Percentiles rank a stretch among this genome's conserved stretches.
Evolutionary conservation across 257 asterid genomes (phyloP).

Genomic region (Agastache rugosa): DNA sequence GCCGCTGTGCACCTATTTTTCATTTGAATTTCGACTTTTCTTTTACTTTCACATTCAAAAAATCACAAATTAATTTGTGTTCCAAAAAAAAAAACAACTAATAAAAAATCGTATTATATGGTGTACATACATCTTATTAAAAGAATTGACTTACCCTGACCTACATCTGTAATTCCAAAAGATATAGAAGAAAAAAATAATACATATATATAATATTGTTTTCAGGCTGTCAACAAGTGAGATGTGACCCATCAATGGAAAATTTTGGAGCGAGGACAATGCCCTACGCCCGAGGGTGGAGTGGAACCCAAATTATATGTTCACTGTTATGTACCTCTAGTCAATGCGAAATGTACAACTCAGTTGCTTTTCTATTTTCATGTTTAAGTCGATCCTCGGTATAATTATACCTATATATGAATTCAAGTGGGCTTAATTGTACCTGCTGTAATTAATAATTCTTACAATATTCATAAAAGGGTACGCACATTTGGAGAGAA

Average conservation of each 20-base stretch:
- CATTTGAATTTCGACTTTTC: not conserved
- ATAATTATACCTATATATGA: not conserved
- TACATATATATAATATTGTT: not conserved
- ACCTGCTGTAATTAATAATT: not conserved
- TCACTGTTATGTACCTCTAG: not conserved
- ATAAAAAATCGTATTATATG: not conserved
- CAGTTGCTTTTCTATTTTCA: not conserved
- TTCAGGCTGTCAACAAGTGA: slow-evolving; percentile 29
- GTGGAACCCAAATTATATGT: slow-evolving; percentile 30
- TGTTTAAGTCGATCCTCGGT: not conserved
- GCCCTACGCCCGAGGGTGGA: slow-evolving; percentile 36
- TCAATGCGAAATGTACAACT: slow-evolving; percentile 34
- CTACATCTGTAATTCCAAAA: not conserved
- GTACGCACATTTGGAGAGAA: not conserved
- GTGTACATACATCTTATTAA: not conserved
- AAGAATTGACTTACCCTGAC: not conserved
- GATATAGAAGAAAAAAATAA: not conserved
- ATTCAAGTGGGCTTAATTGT: not conserved
- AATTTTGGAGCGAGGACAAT: slow-evolving; percentile 22
- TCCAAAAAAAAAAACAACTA: not conserved
- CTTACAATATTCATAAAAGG: not conserved
- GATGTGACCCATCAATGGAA: slow-evolving; percentile 38
- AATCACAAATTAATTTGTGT: slow-evolving; percentile 1
- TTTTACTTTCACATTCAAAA: not conserved
- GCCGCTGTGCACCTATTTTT: not conserved